Conservation (phyloP, 78 protist genomes). For the Creolimax fragrantissima region DNA sequence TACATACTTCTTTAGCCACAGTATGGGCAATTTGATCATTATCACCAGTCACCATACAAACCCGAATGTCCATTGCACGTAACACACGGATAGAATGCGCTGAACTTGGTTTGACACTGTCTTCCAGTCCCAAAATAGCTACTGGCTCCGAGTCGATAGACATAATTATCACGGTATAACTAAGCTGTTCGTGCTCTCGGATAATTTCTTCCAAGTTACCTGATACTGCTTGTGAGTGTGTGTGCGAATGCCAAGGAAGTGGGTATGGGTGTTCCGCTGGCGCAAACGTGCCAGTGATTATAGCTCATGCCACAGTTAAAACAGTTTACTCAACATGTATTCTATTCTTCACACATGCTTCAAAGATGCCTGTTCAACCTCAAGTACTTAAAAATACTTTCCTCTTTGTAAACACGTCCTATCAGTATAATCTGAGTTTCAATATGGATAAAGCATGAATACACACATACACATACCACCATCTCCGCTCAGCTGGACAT, state of each 20-base stretch:
- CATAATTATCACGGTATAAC: conserved; percentile 37
- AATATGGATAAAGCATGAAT: neutral
- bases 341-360: too few species aligned
- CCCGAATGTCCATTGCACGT: neutral
- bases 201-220: neutral
- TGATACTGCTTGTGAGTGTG: too few species aligned
- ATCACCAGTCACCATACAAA: conserved; percentile 22
- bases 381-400: neutral
- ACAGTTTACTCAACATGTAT: neutral
- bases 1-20: neutral
- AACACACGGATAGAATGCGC: neutral
- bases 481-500: neutral
- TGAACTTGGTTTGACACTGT: neutral
- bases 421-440: neutral
- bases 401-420: neutral
- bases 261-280: neutral
- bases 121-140: conserved; percentile 11
- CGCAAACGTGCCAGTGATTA: too few species aligned
- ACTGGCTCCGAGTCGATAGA: conserved; percentile 5
- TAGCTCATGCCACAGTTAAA: neutral
- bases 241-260: neutral
- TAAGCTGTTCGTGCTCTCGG: neutral
- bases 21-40: neutral
- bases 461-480: neutral
- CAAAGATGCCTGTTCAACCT: neutral